Evolutionary conservation across 108 stramenopile genomes (phyloP), one percentile per base, ranked within the genome.

Genomic region (Cyclotella sp.): DNA sequence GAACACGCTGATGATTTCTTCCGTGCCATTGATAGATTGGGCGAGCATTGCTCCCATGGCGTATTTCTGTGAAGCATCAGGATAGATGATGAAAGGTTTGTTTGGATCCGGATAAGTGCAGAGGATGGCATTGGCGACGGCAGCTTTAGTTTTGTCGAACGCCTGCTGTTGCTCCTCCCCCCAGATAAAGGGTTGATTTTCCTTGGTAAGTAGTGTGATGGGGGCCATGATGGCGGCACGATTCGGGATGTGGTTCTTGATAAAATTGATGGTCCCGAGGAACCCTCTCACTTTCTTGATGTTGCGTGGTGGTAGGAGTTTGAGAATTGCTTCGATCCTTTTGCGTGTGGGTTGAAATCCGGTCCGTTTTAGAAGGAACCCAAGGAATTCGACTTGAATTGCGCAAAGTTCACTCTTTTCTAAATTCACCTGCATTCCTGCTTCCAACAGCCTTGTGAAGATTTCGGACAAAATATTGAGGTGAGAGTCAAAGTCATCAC

Each of bases 91-190:
- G 49, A 85, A 85, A 16, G 69, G 66, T 58, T 79, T 30, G 55
- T 43, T 63, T n/a, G 69, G 62, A 54, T 88, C 72, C 0, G 85
- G 87, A 43, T 84, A 86, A n/a, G 29, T 40, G 10, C 62, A 29
- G 22, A 76, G 29, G 29, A 76, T 59, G 0, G 29, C 10, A 24
- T 29, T 47, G n/a, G n/a, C n/a, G n/a, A n/a, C n/a, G n/a, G n/a
- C n/a, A n/a, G n/a, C n/a, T n/a, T n/a, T n/a, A n/a, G n/a, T n/a
- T n/a, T n/a, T n/a, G n/a, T n/a, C n/a, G n/a, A n/a, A n/a, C n/a
- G n/a, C n/a, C n/a, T n/a, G n/a, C n/a, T n/a, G n/a, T n/a, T n/a
- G n/a, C n/a, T n/a, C n/a, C n/a, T n/a, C n/a, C n/a, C n/a, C n/a
- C n/a, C n/a, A n/a, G n/a, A n/a, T n/a, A n/a, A n/a, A n/a, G n/a